phyloP scores from a whole-genome alignment of 2,329 filamentous ascomycete species.

The Mycosphaerelloides madeirae region DNA sequence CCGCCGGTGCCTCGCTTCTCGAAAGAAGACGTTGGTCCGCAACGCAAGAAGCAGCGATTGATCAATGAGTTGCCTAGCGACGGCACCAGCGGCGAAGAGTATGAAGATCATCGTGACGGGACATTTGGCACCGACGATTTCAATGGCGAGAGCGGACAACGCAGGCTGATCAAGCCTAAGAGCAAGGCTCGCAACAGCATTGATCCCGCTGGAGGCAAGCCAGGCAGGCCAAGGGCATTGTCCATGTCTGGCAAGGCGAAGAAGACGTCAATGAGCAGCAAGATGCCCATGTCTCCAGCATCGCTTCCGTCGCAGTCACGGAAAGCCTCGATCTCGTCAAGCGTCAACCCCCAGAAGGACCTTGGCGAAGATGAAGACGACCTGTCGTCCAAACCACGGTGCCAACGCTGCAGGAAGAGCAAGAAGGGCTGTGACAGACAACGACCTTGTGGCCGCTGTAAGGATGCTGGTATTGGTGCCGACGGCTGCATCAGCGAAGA shows the following conservation, averaged over 20 bases:
- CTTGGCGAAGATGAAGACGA: conserved; percentile 72
- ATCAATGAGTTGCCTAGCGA: conserved; percentile 52
- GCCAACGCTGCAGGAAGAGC: conserved; percentile 97
- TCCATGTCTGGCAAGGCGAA: conserved; percentile 51
- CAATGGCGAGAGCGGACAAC: conserved; percentile 43
- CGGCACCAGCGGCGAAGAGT: conserved; percentile 58
- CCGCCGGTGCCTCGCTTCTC: conserved; percentile 27
- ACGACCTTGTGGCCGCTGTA: conserved; percentile 89
- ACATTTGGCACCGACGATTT: conserved; percentile 51
- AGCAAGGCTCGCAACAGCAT: conserved; percentile 29
- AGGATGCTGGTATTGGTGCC: conserved; percentile 86
- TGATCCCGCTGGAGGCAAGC: conserved; percentile 28
- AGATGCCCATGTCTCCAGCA: conserved; percentile 49
- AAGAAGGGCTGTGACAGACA: conserved; percentile 99
- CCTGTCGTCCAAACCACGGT: conserved; percentile 89
- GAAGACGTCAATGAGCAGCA: conserved; percentile 27
- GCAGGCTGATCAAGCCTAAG: conserved; percentile 41
- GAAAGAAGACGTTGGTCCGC: conserved; percentile 26
- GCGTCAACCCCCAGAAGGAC: conserved; percentile 58
- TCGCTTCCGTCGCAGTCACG: conserved; percentile 66
- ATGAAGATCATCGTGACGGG: conserved; percentile 49
- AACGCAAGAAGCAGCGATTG: conserved; percentile 34
- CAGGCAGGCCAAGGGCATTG: conserved; percentile 39
- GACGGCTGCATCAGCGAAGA: conserved; percentile 97
- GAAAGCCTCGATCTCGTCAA: conserved; percentile 64